Evolutionary conservation across 768 basidiomycete genomes (phyloP).

Genomic region (Tylopilus intermedius): DNA sequence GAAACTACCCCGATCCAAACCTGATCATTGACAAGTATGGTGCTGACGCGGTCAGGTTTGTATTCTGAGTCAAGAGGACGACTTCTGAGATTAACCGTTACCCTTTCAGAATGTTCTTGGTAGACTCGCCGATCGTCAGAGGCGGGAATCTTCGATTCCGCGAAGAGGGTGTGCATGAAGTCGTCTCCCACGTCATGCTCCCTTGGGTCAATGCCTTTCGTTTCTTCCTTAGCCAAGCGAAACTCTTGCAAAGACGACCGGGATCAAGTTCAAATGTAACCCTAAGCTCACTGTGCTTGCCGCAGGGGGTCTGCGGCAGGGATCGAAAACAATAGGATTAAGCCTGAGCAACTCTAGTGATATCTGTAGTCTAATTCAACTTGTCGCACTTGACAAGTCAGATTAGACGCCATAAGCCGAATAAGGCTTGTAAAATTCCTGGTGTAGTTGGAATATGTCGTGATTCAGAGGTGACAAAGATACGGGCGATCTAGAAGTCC

Average conservation of each 20-base stretch:
- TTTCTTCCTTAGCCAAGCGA: conserved; percentile 96
- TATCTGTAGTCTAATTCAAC: no score
- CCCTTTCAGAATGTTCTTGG: conserved; percentile 80
- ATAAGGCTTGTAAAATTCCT: no score
- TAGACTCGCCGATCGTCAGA: conserved; percentile 97
- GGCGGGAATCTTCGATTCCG: conserved; percentile 97
- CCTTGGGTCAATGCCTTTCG: conserved; percentile 99
- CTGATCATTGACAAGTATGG: conserved; percentile 87
- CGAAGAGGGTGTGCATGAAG: conserved; percentile 96
- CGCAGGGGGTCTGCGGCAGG: no score
- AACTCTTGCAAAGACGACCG: conserved; percentile 73
- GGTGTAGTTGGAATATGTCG: no score
- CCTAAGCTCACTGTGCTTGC: conserved; percentile 25
- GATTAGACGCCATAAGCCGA: no score
- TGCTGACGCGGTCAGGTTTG: conserved; percentile 87
- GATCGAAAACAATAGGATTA: no score
- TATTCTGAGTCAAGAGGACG: neutral
- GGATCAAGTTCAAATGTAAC: conserved; percentile 78
- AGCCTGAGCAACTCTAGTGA: no score
- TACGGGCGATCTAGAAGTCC: no score
- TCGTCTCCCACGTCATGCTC: conserved; percentile 90
- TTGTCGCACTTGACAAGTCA: no score
- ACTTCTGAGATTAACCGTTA: neutral
- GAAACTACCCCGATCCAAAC: conserved; percentile 96
- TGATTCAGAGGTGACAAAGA: no score